A percentile compares a stretch with the other conserved stretches of the same genome.
Evolutionary conservation across 352 stramenopile genomes (phyloP).

Genomic region (Pythium aristosporum): DNA sequence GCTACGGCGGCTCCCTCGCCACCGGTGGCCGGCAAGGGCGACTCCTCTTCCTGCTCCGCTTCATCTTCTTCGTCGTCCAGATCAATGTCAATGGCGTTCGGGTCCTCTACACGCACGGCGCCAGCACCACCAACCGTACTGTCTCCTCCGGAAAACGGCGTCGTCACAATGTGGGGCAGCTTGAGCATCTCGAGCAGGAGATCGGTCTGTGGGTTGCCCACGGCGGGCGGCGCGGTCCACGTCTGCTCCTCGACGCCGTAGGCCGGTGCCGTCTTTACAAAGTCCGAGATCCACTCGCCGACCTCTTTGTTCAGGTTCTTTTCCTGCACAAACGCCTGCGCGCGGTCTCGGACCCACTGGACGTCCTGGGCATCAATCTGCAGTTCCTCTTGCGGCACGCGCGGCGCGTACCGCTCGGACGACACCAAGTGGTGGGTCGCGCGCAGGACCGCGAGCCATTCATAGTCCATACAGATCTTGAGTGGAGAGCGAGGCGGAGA

Average conservation of each 20-base stretch:
- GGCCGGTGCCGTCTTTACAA: constrained; percentile 71
- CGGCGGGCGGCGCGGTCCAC: constrained; percentile 22
- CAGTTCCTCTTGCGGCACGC: constrained; percentile 74
- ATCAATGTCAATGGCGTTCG: constrained; percentile 40
- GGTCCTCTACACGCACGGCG: constrained; percentile 24
- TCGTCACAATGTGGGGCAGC: constrained; percentile 93
- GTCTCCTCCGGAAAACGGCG: constrained; percentile 65
- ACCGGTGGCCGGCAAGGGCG: neutral
- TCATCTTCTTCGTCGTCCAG: constrained; percentile 20
- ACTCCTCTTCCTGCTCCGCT: neutral
- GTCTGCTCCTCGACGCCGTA: constrained; percentile 51
- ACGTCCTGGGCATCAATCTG: constrained; percentile 78
- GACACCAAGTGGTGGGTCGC: constrained; percentile 91
- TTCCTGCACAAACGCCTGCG: constrained; percentile 47
- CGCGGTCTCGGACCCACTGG: constrained; percentile 58
- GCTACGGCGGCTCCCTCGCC: neutral
- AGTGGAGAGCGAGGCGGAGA: constrained; percentile 24
- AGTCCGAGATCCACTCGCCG: constrained; percentile 75
- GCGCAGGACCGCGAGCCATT: constrained; percentile 94
- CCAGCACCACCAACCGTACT: neutral
- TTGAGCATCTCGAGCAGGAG: constrained; percentile 90
- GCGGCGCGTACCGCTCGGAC: constrained; percentile 53
- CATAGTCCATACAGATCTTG: constrained; percentile 91
- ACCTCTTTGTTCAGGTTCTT: constrained; percentile 52
- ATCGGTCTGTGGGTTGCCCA: constrained; percentile 97